phyloP scores from a whole-genome alignment of 2,329 filamentous ascomycete genomes.

The Orbilia blumenaviensis region DNA sequence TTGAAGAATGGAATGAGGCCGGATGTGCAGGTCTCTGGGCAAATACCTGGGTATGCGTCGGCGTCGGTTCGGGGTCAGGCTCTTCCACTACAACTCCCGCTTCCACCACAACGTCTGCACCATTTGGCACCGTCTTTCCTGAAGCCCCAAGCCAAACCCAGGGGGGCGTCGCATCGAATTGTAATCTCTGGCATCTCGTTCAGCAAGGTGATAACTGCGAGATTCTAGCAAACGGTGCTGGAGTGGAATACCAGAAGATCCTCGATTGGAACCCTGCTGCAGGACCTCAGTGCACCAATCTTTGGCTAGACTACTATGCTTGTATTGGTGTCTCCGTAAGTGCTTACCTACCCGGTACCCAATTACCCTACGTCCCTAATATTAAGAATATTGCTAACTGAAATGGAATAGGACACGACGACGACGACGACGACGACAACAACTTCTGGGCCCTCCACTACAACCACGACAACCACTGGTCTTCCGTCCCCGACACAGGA shows the following conservation, averaged over 20 bases:
- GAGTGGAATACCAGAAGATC: conserved; percentile 9
- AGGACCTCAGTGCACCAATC: background rate
- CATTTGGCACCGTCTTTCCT: conserved; percentile 21
- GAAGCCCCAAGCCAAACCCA: conserved; percentile 10
- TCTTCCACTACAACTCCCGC: conserved; percentile 4
- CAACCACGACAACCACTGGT: background rate
- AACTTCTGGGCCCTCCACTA: no score
- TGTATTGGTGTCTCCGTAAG: conserved; percentile 39
- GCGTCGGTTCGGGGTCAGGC: background rate
- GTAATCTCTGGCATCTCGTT: conserved; percentile 29
- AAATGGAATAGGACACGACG: background rate
- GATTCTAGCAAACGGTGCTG: conserved; percentile 9
- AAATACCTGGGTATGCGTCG: conserved; percentile 21
- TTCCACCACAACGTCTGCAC: background rate
- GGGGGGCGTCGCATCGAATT: background rate
- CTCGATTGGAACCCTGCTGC: conserved; percentile 31
- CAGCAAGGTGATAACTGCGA: conserved; percentile 3
- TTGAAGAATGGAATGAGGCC: conserved; percentile 34
- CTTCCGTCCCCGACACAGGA: conserved; percentile 22
- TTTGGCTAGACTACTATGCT: conserved; percentile 27
- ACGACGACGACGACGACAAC: background rate
- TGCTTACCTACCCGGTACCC: background rate
- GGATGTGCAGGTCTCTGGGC: conserved; percentile 17
- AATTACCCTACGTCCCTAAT: no score
- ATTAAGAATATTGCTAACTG: background rate